These are phyloP conservation scores for Entoloma clypeatum DNA, from an alignment of 1,284 basidiomycete species.

Conservation along the genomic window DNA sequence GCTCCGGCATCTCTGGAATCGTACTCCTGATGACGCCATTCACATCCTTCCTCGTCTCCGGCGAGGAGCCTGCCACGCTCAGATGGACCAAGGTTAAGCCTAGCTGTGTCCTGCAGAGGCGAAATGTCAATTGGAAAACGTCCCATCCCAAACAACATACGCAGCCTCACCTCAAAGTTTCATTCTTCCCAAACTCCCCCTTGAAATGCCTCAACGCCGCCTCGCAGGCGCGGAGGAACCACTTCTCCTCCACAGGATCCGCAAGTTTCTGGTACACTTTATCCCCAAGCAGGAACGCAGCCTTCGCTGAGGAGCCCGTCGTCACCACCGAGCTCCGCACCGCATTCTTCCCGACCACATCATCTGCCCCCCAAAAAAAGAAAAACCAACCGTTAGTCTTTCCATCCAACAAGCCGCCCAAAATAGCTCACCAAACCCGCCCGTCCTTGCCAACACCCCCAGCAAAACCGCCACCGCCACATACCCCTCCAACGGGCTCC, in stretches of 20 bases:
- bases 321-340: conserved; percentile 42
- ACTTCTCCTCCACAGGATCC: conserved; percentile 64
- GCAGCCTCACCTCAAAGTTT: conserved; percentile 51
- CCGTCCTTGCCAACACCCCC: conserved; percentile 52
- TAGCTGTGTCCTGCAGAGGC: conserved; percentile 46
- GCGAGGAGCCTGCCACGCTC: conserved; percentile 51
- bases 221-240: conserved; percentile 73
- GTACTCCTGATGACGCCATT: conserved; percentile 40
- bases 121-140: background rate
- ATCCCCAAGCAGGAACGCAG: conserved; percentile 84
- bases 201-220: conserved; percentile 50
- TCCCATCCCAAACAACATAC: background rate
- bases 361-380: conserved; percentile 23
- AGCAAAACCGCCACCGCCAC: conserved; percentile 69
- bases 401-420: background rate
- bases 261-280: conserved; percentile 77
- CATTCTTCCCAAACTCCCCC: conserved; percentile 52
- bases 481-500: conserved; percentile 81
- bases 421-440: conserved; percentile 47
- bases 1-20: conserved; percentile 35
- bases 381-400: background rate
- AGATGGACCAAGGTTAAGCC: conserved; percentile 70
- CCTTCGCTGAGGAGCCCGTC: conserved; percentile 60
- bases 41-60: conserved; percentile 50
- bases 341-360: conserved; percentile 33